Base-by-base conservation (phyloP, 495 filamentous ascomycete genomes). In the Neurospora pannonica region DNA sequence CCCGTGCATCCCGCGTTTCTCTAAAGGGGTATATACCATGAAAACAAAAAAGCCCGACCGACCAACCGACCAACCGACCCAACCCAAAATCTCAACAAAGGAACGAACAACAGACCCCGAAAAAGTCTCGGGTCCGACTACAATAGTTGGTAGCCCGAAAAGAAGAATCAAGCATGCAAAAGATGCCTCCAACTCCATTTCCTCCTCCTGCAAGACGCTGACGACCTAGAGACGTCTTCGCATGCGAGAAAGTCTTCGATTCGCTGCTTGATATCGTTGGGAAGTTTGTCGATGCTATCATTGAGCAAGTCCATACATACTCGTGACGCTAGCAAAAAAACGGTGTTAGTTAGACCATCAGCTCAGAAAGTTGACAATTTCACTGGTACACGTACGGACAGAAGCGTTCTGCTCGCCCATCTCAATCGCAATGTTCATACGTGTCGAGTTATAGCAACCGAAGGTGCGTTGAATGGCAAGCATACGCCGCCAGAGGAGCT, bases 381-480 rank as follows among this genome's bases (percentile, higher is more conserved):
- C 7, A n/a, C 24, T 34, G 37, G 46, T 24, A 28, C 17, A 24
- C 36, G 19, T 70, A 72, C 19, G 62, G 39, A 77, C 37, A 80
- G 76, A 62, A 38, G 78, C 60, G 24, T 62, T 78, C 31, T 79
- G 76, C 17, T 77, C 78, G 10, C 78, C 81, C n/a, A 76, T 79
- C 11, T 81, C 82, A 31, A 86, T 73, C 6, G 84, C 84, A 15
- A 83, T 82, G 34, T 78, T 78, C 84, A 86, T 85, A 36, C 84
- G 75, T 24, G 84, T 82, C 9, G 83, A 85, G 54, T 84, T 84
- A 73, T 86, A 86, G 75, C 84, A 85, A 10, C 83, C 82, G 38
- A 83, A 85, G 28, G 74, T 80, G 43, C 75, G 75, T 75, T 86
- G 84, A 13, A 86, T 80, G 17, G 79, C 80, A 31, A 86, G 78